Base-by-base conservation (phyloP, 73 alveolate genomes). In the Paramecium bursaria region DNA sequence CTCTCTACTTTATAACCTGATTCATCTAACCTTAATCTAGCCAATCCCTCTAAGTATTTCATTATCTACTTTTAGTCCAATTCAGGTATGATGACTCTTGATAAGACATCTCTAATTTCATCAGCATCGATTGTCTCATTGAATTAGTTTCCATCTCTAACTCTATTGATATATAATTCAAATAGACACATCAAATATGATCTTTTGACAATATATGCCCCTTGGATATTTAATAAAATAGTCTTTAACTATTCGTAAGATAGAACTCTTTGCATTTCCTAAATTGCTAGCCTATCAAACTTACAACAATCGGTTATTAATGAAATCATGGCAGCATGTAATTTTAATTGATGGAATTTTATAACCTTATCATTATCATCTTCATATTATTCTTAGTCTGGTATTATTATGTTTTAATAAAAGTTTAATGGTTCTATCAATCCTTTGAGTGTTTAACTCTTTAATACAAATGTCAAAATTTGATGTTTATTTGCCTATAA, bases 111-210 rank as follows among this genome's bases (percentile, higher is more conserved):
- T 22, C 76, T 52, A 10, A 79, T 47, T 54, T 79, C 89, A 39
- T 53, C 76, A 54, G 48, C 54, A 10, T 61, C 75, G 0, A 79
- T 50, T 1, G 85, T 54, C 19, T 79, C 89, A 47, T 79, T 79
- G 3, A 25, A 29, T 17, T 46, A 53, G 5, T 79, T 73, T 10
- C 60, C 76, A 21, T 79, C 89, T 13, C 60, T 17, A 39, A 60
- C 89, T 79, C 54, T 54, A 53, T 79, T 79, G 21, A 79, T 73
- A 55, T 54, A 79, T 50, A 73, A 48, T 79, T 79, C 89, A 54
- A 79, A 79, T 54, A 79, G 17, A 4, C 89, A 79, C 26, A 53
- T 19, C 22, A 79, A 31, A 17, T 79, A 79, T n/a, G 89, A 67
- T 33, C 74, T 54, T 25, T 79, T 79, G 22, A 79, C 75, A 11